These are phyloP conservation scores for Danielia reshetovae DNA, from an alignment of 805 yeast genomes.

Conservation along the genomic window DNA sequence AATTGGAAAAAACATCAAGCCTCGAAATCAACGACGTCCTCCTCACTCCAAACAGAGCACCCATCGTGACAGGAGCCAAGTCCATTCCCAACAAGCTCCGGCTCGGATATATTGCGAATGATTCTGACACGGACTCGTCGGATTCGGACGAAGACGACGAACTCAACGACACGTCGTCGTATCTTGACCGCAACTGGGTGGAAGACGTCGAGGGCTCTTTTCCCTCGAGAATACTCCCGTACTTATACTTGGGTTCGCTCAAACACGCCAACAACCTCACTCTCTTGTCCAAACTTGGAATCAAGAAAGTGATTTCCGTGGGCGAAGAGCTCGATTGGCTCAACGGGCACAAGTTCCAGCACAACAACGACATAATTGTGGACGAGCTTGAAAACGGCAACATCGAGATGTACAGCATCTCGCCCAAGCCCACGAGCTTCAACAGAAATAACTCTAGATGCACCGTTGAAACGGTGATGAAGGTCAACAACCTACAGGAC, in stretches of 20 bases:
- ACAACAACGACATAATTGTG: conserved; percentile 19
- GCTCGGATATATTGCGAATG: conserved; percentile 28
- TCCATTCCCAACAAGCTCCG: conserved; percentile 11
- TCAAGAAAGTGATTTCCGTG: conserved; percentile 74
- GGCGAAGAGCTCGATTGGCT: conserved; percentile 79
- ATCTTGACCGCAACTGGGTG: conserved; percentile 27
- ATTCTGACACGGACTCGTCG: conserved; percentile 17
- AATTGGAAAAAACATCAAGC: conserved; percentile 25
- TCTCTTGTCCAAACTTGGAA: conserved; percentile 60
- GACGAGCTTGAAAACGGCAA: conserved; percentile 26
- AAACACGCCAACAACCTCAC: conserved; percentile 74
- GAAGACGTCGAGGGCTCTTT: conserved; percentile 57
- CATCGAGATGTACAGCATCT: conserved; percentile 28
- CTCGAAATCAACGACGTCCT: conserved; percentile 34
- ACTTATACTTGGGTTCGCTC: conserved; percentile 80
- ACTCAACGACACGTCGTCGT: conserved; percentile 1
- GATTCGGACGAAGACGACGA: conserved; percentile 13
- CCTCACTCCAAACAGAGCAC: conserved; percentile 11
- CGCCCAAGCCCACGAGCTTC: conserved; percentile 13
- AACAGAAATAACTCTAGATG: conserved; percentile 6
- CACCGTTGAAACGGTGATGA: conserved; percentile 48
- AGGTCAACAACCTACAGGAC: conserved; percentile 74
- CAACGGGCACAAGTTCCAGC: conserved; percentile 25
- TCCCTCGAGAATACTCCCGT: conserved; percentile 81
- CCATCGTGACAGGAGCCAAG: neutral